phyloP scores from a whole-genome alignment of 78 protist genomes.

The Mastigamoeba balamuthi region DNA sequence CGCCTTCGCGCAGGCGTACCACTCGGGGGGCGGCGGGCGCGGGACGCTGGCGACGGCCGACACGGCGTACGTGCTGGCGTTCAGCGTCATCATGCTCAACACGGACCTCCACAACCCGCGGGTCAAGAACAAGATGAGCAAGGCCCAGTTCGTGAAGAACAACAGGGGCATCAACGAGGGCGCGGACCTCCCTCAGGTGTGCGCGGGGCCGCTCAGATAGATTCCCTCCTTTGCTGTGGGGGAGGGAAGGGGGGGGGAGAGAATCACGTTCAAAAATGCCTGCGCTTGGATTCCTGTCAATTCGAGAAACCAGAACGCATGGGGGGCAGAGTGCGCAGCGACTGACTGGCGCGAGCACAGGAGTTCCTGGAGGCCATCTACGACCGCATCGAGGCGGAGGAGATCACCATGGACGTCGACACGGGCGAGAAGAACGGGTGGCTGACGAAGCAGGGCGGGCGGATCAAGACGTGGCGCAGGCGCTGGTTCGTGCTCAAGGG shows the following conservation, averaged over 20 bases:
- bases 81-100: constrained; percentile 69
- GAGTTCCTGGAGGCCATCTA: constrained; percentile 44
- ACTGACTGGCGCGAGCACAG: too few species aligned
- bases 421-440: too few species aligned
- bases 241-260: too few species aligned
- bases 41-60: constrained; percentile 15
- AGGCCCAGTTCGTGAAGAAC: constrained; percentile 18
- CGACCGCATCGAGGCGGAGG: too few species aligned
- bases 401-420: too few species aligned
- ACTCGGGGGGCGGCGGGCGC: constrained; percentile 38
- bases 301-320: too few species aligned
- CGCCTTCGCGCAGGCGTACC: constrained; percentile 85
- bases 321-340: too few species aligned
- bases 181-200: constrained; percentile 40
- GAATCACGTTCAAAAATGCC: too few species aligned
- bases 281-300: too few species aligned
- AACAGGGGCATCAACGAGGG: constrained; percentile 46
- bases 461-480: constrained; percentile 10
- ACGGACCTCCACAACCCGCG: constrained; percentile 73
- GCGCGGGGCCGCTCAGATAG: too few species aligned
- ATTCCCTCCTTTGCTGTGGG: too few species aligned
- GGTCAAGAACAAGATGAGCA: constrained; percentile 64
- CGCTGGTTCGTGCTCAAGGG: constrained; percentile 22
- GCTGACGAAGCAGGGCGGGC: constrained; percentile 21
- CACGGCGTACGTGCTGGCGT: constrained; percentile 50